Base-by-base conservation (phyloP, 2,329 filamentous ascomycete genomes). In the Cercospora zeae-maydis region DNA sequence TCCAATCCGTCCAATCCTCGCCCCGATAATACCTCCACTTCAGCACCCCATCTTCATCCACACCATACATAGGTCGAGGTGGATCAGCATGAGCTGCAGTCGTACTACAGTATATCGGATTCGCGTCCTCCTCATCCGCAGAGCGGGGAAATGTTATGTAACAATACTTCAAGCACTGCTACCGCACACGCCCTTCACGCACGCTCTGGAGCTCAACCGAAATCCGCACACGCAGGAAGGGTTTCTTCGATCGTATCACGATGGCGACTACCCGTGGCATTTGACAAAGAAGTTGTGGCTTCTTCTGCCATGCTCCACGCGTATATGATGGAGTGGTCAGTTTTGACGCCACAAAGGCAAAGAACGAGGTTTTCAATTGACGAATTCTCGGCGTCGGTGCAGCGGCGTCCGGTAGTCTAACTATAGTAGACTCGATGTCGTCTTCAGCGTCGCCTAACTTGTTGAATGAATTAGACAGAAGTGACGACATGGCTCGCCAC, bases 361-460 rank as follows among this genome's bases (percentile, higher is more conserved):
- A 66, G 55, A 77, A 81, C 57, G 68, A 83, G 68, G 77, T 74
- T 3, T 83, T 84, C 71, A 84, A 84, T 62, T n/a, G n/a, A n/a
- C n/a, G n/a, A n/a, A n/a, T n/a, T n/a, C n/a, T n/a, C n/a, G n/a
- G n/a, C n/a, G n/a, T n/a, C n/a, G n/a, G n/a, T n/a, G n/a, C n/a
- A n/a, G n/a, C n/a, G n/a, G n/a, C n/a, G n/a, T n/a, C n/a, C n/a
- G n/a, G n/a, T n/a, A n/a, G n/a, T n/a, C n/a, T n/a, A n/a, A n/a
- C n/a, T n/a, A n/a, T n/a, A n/a, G n/a, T n/a, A n/a, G n/a, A n/a
- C n/a, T n/a, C n/a, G n/a, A n/a, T n/a, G n/a, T n/a, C n/a, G n/a
- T n/a, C n/a, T n/a, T n/a, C n/a, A n/a, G n/a, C n/a, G n/a, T n/a
- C n/a, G n/a, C n/a, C n/a, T n/a, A n/a, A n/a, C n/a, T n/a, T n/a